Evolutionary conservation across 2,329 filamentous ascomycete species (phyloP).

Genomic region (Fusarium hostae): DNA sequence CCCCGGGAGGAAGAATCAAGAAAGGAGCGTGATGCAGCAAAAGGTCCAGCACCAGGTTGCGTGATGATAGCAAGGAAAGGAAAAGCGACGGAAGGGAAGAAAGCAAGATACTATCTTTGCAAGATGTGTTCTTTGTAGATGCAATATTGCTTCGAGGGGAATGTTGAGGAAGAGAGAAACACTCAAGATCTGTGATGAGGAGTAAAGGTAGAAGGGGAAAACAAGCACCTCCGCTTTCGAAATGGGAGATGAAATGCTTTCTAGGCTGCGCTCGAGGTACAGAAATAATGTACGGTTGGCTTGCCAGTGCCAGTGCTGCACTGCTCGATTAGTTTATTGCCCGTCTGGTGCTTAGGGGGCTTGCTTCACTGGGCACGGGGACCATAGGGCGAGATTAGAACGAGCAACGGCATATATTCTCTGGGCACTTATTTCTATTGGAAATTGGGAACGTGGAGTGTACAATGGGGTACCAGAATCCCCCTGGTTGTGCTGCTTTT

Average conservation of each 20-base stretch:
- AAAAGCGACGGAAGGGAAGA: background rate
- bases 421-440: background rate
- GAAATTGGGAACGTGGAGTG: background rate
- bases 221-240: background rate
- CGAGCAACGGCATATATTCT: background rate
- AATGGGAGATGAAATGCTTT: background rate
- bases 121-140: background rate
- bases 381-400: background rate
- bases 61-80: background rate
- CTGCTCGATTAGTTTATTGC: background rate
- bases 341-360: background rate
- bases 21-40: background rate
- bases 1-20: background rate
- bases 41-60: background rate
- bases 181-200: background rate
- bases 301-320: conserved; percentile 4
- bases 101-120: background rate
- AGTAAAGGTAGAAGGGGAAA: background rate
- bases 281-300: background rate
- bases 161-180: background rate
- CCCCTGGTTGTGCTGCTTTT: background rate
- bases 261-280: background rate
- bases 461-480: background rate
- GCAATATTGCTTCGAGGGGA: background rate
- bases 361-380: background rate